Evolutionary conservation across 1,284 basidiomycete species (phyloP).

Genomic region (Austroboletus niveus): DNA sequence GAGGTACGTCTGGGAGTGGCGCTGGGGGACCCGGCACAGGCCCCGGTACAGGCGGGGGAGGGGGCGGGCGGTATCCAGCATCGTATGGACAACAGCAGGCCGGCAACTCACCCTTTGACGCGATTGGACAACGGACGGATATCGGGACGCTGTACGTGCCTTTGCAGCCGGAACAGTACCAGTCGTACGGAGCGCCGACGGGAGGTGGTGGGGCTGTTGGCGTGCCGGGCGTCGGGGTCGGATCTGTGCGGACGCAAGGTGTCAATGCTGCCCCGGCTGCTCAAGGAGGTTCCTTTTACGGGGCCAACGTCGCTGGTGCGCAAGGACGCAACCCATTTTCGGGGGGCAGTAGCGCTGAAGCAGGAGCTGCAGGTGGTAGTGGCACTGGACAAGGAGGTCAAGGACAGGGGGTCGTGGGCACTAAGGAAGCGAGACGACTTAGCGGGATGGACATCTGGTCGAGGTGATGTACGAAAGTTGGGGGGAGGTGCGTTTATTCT

Average conservation of each 20-base stretch:
- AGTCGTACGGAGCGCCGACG: conserved; percentile 46
- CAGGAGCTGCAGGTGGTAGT: conserved; percentile 17
- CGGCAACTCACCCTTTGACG: conserved; percentile 52
- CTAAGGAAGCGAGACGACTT: conserved; percentile 59
- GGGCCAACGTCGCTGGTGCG: conserved; percentile 49
- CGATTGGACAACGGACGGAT: conserved; percentile 59
- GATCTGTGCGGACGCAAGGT: conserved; percentile 41
- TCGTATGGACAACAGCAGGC: conserved; percentile 46
- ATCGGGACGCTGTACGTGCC: conserved; percentile 70
- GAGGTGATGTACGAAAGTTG: conserved; percentile 44
- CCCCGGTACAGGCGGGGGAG: conserved; percentile 1
- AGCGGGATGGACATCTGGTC: conserved; percentile 77
- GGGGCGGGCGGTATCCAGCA: conserved; percentile 45
- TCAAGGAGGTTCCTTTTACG: conserved; percentile 53
- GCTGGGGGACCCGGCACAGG: conserved; percentile 1
- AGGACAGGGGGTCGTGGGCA: conserved; percentile 35
- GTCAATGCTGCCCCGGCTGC: conserved; percentile 20
- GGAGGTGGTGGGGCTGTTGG: conserved; percentile 35
- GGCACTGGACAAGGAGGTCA: not conserved
- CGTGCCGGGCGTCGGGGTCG: conserved; percentile 20
- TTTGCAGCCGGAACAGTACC: conserved; percentile 76
- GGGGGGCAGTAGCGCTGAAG: conserved; percentile 15
- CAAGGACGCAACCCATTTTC: conserved; percentile 62
- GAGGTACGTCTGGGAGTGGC: conserved; percentile 1
- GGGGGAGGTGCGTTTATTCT: conserved; percentile 7